Percentiles rank a stretch among this genome's conserved stretches.
These are phyloP conservation scores for Helotiales sp. DNA, from an alignment of 2,329 filamentous ascomycete species.

Conservation along the genomic window DNA sequence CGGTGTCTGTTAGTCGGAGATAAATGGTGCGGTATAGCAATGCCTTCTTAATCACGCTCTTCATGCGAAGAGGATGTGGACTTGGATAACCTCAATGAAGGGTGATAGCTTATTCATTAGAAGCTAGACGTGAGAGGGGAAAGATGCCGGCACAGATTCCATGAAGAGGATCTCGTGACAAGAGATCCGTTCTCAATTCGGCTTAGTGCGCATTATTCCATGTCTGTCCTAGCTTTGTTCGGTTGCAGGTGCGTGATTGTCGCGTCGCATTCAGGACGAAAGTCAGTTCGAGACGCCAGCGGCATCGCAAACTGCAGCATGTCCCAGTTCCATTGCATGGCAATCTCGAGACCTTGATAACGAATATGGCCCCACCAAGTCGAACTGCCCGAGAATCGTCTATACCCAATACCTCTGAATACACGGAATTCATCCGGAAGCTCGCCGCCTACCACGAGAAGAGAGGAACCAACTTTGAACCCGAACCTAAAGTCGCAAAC, in stretches of 20 bases:
- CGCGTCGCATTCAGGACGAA: slow-evolving; percentile 23
- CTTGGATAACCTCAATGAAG: not conserved
- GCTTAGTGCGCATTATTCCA: not conserved
- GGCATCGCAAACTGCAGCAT: not conserved
- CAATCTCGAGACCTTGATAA: slow-evolving; percentile 8
- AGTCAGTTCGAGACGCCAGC: not conserved
- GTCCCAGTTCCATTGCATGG: slow-evolving; percentile 29
- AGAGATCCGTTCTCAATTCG: not conserved
- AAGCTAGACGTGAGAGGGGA: not conserved
- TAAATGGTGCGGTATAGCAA: slow-evolving; percentile 24
- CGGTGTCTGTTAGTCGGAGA: slow-evolving; percentile 18
- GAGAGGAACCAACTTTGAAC: slow-evolving; percentile 78
- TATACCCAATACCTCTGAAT: slow-evolving; percentile 63
- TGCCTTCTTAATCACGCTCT: not conserved
- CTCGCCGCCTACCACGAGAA: slow-evolving; percentile 76
- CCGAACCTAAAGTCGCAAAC: slow-evolving; percentile 79
- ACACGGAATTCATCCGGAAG: slow-evolving; percentile 77
- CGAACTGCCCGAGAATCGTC: slow-evolving; percentile 28
- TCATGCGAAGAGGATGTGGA: not conserved
- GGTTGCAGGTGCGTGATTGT: not conserved
- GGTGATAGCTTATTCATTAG: not conserved
- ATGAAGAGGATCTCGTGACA: not conserved
- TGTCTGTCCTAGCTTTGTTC: not conserved
- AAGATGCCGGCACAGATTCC: too few relatives aligned
- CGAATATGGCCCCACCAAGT: slow-evolving; percentile 38